These are phyloP conservation scores for Neurospora tetraspora DNA, from an alignment of 495 filamentous ascomycete species.

Conservation along the genomic window DNA sequence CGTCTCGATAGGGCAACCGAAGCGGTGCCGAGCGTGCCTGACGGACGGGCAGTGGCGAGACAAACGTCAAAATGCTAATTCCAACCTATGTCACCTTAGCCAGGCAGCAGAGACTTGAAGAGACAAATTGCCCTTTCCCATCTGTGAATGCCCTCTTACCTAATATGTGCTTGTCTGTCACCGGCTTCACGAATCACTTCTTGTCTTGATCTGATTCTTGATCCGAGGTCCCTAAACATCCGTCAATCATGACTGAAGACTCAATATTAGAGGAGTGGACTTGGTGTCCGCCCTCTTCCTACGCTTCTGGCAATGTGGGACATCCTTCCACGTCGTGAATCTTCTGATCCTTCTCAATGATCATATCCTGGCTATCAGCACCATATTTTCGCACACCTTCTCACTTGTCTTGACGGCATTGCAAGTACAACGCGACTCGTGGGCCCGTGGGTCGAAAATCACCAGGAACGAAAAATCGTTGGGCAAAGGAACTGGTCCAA, in stretches of 20 bases:
- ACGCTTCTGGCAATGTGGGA: background rate
- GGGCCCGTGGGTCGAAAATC: background rate
- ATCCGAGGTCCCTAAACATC: background rate
- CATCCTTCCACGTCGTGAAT: background rate
- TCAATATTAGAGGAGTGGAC: background rate
- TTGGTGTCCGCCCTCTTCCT: background rate
- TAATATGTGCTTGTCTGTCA: background rate
- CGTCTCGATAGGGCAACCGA: background rate
- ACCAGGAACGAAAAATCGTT: background rate
- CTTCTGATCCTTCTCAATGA: background rate
- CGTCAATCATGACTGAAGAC: background rate
- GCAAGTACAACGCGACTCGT: slow-evolving; percentile 1
- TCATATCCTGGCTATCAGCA: background rate
- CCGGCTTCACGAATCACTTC: background rate
- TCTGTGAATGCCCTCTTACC: background rate
- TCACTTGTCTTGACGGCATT: slow-evolving; percentile 6
- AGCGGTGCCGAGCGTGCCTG: background rate
- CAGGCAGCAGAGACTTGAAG: background rate
- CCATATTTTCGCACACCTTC: slow-evolving; percentile 8
- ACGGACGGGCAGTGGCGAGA: background rate
- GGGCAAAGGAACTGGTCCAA: background rate
- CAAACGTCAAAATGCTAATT: background rate
- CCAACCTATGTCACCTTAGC: background rate
- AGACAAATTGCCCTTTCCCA: background rate
- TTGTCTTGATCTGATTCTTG: background rate